These are phyloP conservation scores for Kodamaea suecica DNA, from an alignment of 1,139 yeast genomes.

Conservation along the genomic window DNA sequence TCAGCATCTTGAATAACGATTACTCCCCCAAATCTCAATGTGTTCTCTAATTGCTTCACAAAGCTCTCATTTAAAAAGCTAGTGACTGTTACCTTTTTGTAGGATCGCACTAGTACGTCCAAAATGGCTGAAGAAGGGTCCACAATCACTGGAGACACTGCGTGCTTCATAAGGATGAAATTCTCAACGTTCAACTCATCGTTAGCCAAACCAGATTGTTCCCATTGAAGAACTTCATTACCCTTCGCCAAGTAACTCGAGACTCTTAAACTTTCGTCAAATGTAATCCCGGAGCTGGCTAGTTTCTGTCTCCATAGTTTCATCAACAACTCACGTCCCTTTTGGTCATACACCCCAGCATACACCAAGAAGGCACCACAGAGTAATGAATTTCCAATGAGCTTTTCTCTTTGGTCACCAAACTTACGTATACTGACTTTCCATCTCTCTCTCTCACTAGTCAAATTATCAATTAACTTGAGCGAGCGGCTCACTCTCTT, in stretches of 20 bases:
- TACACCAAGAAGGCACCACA: slow-evolving; percentile 62
- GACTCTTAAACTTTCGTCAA: slow-evolving; percentile 34
- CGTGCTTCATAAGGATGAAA: slow-evolving; percentile 48
- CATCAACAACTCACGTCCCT: slow-evolving; percentile 38
- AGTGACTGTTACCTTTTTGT: slow-evolving; percentile 48
- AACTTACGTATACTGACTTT: slow-evolving; percentile 51
- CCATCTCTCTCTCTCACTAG: slow-evolving; percentile 80
- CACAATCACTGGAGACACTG: slow-evolving; percentile 52
- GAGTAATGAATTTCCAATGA: slow-evolving; percentile 66
- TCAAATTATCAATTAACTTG: slow-evolving; percentile 58
- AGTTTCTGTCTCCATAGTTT: slow-evolving; percentile 44
- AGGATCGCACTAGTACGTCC: slow-evolving; percentile 35
- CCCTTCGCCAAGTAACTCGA: slow-evolving; percentile 40
- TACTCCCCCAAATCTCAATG: slow-evolving; percentile 78
- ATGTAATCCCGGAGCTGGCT: slow-evolving; percentile 34
- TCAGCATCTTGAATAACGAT: slow-evolving; percentile 79
- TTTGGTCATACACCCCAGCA: slow-evolving; percentile 60
- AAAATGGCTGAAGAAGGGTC: slow-evolving; percentile 65
- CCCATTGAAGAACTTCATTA: slow-evolving; percentile 49
- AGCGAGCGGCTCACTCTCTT: slow-evolving; percentile 62
- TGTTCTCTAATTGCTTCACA: slow-evolving; percentile 69
- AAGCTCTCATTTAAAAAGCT: slow-evolving; percentile 75
- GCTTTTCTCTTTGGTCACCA: slow-evolving; percentile 38
- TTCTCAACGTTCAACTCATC: slow-evolving; percentile 67
- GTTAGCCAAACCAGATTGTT: slow-evolving; percentile 47